Evolutionary conservation across 1,284 basidiomycete species (phyloP).

Genomic region (Phaffia rhodozyma): DNA sequence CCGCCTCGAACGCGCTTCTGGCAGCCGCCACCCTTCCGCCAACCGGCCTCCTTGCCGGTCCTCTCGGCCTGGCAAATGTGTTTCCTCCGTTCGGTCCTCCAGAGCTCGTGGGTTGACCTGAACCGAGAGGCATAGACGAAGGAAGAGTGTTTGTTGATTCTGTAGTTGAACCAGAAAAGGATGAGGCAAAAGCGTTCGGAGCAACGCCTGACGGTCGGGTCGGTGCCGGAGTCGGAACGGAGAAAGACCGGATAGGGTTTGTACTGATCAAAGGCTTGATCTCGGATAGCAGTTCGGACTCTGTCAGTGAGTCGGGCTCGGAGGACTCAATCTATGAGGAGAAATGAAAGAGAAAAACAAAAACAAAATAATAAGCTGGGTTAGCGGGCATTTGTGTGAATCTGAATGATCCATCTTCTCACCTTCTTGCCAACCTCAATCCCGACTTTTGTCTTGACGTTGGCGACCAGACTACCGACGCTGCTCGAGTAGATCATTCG

Average conservation of each 20-base stretch:
- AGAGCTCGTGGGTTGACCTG: not conserved
- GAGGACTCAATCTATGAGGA: conserved; percentile 13
- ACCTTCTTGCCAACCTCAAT: conserved; percentile 14
- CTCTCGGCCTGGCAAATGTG: conserved; percentile 13
- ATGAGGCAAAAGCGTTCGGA: not conserved
- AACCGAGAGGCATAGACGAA: not conserved
- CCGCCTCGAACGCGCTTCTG: not conserved
- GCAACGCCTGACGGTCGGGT: not conserved
- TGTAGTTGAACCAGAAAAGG: not conserved
- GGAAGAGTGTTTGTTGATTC: not conserved
- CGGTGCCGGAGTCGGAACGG: not conserved
- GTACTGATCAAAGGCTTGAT: not conserved
- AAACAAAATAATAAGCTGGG: too few relatives aligned
- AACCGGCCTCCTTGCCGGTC: conserved; percentile 7
- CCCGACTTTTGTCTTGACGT: not conserved
- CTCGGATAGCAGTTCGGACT: conserved; percentile 15
- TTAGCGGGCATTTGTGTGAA: not conserved
- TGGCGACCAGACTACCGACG: conserved; percentile 6
- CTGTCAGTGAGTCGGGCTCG: conserved; percentile 9
- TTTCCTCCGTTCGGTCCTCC: not conserved
- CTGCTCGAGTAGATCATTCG: conserved; percentile 14
- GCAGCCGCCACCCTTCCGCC: conserved; percentile 15
- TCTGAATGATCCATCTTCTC: not conserved
- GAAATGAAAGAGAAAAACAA: not conserved
- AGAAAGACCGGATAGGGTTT: not conserved